Conservation (phyloP, 1,284 basidiomycete genomes). For the Rhodotorula glutinis region DNA sequence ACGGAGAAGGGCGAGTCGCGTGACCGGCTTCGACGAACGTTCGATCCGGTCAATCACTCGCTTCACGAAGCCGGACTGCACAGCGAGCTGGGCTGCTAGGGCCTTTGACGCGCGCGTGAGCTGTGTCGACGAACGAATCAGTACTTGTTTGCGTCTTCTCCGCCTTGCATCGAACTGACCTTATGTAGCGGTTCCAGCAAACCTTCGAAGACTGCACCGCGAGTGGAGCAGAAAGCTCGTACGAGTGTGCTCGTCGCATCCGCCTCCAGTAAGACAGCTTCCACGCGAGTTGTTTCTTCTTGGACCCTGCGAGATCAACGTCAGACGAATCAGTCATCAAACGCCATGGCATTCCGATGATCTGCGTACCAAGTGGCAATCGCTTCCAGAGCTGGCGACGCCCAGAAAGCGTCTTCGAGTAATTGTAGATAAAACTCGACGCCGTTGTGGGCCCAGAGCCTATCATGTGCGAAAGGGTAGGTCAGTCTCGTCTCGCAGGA, state of each 20-base stretch:
- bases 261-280: slow-evolving; percentile 74
- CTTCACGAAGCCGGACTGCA: slow-evolving; percentile 74
- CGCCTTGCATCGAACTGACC: slow-evolving; percentile 13
- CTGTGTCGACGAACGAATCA: slow-evolving; percentile 48
- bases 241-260: slow-evolving; percentile 69
- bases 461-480: background rate
- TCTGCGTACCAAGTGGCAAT: slow-evolving; percentile 75
- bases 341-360: background rate
- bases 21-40: slow-evolving; percentile 71
- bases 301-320: slow-evolving; percentile 67
- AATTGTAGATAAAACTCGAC: slow-evolving; percentile 71
- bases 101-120: slow-evolving; percentile 75
- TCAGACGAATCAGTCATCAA: background rate
- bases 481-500: background rate
- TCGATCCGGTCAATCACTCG: slow-evolving; percentile 80
- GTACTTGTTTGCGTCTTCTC: background rate
- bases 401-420: slow-evolving; percentile 90
- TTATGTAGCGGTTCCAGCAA: slow-evolving; percentile 70
- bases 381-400: slow-evolving; percentile 86
- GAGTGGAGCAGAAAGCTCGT: slow-evolving; percentile 78
- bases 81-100: slow-evolving; percentile 70
- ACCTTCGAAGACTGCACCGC: slow-evolving; percentile 90
- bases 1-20: slow-evolving; percentile 82
- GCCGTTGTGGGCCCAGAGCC: slow-evolving; percentile 47
- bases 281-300: slow-evolving; percentile 89